Evolutionary conservation across 2,329 filamentous ascomycete genomes (phyloP), one percentile per base, ranked within the genome.

Genomic region (Ascochyta clinopodiicola): DNA sequence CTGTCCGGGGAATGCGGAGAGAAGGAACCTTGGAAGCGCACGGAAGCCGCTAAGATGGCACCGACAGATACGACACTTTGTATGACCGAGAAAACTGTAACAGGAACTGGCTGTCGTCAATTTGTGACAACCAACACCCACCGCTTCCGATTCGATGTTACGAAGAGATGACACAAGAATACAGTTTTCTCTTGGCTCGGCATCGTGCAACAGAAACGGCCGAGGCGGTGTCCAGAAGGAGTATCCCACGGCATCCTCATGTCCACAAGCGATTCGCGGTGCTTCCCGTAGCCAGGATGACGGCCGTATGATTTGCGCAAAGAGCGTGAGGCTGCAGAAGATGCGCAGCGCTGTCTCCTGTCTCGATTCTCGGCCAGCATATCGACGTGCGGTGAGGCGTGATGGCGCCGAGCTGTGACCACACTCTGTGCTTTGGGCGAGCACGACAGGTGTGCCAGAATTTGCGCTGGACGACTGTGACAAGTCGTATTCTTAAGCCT

Each of bases 131-230:
- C 56, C 54, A 46, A 46, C 44, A 44, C 39, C 62, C 63, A 55
- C 34, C 22, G 46, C 57, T 52, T 70, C 63, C 63, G 51, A 68
- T 67, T 70, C 55, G 66, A 55, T 43, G 45, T 43, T 12, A 29
- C n/a, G 35, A 37, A 40, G 27, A 38, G 46, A 58, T 60, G 54
- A 61, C 49, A 64, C 52, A 47, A 62, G 52, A 56, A 60, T 46
- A 59, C 47, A 44, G 48, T 52, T 44, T 42, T 51, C 39, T 9
- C 61, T 65, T 63, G 62, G 62, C 63, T 57, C 50, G 56, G 59
- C 51, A 61, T 61, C 54, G 57, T 56, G 52, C 60, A 39, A 62
- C 64, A 43, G 51, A 51, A 59, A 46, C 31, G 53, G 47, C 47
- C 44, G 46, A 59, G 57, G 48, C 38, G 47, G 44, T 44, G 43